A percentile compares a stretch with the other conserved stretches of the same genome.
Conservation (phyloP, 208 protist species). For the Crithidia sp. region DNA sequence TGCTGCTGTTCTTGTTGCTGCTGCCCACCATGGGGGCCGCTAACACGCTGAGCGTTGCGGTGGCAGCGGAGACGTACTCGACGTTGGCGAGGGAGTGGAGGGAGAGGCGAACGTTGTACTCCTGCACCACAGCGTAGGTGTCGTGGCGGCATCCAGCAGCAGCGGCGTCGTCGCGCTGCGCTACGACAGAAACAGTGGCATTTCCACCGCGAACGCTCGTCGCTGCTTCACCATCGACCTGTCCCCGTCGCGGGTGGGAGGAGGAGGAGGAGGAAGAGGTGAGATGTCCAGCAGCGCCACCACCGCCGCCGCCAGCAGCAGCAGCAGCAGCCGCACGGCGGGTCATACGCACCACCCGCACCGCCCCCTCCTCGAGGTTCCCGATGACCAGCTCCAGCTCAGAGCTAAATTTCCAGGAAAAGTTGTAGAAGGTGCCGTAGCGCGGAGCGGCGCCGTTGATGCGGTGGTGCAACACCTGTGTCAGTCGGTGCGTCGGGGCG, state of each 20-base stretch:
- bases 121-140: constrained; percentile 25
- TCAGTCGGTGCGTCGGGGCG: constrained; percentile 25
- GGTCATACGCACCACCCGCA: constrained; percentile 62
- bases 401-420: constrained; percentile 87
- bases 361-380: constrained; percentile 63
- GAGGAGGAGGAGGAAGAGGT: too few species aligned
- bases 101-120: constrained; percentile 53
- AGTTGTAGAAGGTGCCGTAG: constrained; percentile 52
- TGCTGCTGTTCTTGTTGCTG: background rate
- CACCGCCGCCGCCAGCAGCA: background rate
- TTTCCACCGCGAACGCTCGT: too few species aligned
- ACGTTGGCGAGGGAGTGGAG: constrained; percentile 76
- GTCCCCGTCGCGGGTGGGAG: too few species aligned
- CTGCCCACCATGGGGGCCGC: background rate
- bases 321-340: background rate
- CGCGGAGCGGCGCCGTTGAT: constrained; percentile 27
- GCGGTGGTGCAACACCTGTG: constrained; percentile 38
- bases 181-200: too few species aligned
- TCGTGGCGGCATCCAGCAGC: background rate
- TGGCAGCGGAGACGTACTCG: constrained; percentile 84
- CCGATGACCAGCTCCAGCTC: constrained; percentile 68
- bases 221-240: too few species aligned
- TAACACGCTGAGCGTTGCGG: constrained; percentile 25
- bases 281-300: too few species aligned
- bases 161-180: background rate